Percentiles rank a stretch among this genome's conserved stretches.
phyloP scores from a whole-genome alignment of 768 basidiomycete genomes.

The Holtermannia corniformis region DNA sequence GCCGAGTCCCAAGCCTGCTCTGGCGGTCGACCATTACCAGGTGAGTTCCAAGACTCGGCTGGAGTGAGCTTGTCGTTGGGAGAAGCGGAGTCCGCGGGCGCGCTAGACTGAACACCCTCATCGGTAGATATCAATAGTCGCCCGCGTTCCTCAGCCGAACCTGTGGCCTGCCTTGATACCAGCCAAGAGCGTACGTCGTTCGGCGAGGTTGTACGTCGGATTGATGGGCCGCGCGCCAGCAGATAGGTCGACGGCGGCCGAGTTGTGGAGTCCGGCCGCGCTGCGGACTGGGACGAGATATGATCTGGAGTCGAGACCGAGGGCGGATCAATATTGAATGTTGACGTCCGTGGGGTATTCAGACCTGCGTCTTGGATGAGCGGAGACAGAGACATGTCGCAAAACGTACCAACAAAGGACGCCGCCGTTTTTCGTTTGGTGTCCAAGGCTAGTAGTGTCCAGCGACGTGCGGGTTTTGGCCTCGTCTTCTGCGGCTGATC shows the following conservation, averaged over 20 bases:
- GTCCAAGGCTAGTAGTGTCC: too few relatives aligned
- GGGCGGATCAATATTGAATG: not conserved
- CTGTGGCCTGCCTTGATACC: not conserved
- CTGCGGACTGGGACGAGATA: not conserved
- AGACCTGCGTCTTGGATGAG: not conserved
- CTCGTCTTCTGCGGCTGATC: not conserved
- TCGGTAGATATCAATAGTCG: not conserved
- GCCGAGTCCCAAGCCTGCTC: too few relatives aligned
- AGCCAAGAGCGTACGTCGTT: not conserved
- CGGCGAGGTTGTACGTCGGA: not conserved
- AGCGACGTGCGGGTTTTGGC: not conserved
- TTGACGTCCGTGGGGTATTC: not conserved
- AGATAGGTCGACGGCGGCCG: not conserved
- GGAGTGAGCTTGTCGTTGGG: not conserved
- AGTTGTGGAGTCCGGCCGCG: not conserved
- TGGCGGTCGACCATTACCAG: too few relatives aligned
- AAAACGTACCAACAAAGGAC: not conserved
- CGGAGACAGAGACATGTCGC: not conserved
- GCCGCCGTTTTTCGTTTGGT: not conserved
- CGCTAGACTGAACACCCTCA: not conserved
- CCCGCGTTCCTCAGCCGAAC: not conserved
- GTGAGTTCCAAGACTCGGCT: not conserved
- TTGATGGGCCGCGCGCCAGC: not conserved
- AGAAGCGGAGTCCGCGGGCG: not conserved
- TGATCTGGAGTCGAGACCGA: not conserved